Base-by-base conservation (phyloP, 108 stramenopile species). In the Cyclostephanos tholiformis region DNA sequence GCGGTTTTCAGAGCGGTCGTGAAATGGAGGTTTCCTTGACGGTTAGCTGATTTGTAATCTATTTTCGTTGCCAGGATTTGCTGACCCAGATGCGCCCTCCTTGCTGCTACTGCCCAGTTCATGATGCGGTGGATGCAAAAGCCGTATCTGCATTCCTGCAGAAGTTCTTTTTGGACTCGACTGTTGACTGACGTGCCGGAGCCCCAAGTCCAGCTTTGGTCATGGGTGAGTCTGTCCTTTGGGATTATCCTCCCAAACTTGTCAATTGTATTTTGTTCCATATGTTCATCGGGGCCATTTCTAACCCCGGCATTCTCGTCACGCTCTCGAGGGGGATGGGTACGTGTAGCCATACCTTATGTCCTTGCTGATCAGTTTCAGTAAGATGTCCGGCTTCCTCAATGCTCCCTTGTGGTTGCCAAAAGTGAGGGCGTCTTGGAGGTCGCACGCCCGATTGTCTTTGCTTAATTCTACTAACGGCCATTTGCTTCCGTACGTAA, bases 221-320 rank as follows among this genome's bases (percentile, higher is more conserved):
- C 63, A 65, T 65, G 63, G 63, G 63, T 65, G 9, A 65, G 63
- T n/a, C n/a, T n/a, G n/a, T n/a, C n/a, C n/a, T n/a, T n/a, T n/a
- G n/a, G n/a, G n/a, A n/a, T n/a, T n/a, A n/a, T n/a, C n/a, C n/a
- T n/a, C n/a, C n/a, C n/a, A n/a, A n/a, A n/a, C n/a, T n/a, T n/a
- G n/a, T n/a, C n/a, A n/a, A n/a, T n/a, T n/a, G n/a, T n/a, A n/a
- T n/a, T n/a, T n/a, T n/a, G n/a, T n/a, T n/a, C n/a, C n/a, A n/a
- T n/a, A n/a, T n/a, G n/a, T n/a, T n/a, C n/a, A n/a, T n/a, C n/a
- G n/a, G n/a, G n/a, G n/a, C n/a, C n/a, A n/a, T n/a, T n/a, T n/a
- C n/a, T n/a, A n/a, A n/a, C n/a, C n/a, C n/a, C n/a, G n/a, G n/a
- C 10, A n/a, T n/a, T n/a, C n/a, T n/a, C n/a, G n/a, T n/a, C 25